Evolutionary conservation across 2,329 filamentous ascomycete species (phyloP).

Genomic region (Alternaria viburni): DNA sequence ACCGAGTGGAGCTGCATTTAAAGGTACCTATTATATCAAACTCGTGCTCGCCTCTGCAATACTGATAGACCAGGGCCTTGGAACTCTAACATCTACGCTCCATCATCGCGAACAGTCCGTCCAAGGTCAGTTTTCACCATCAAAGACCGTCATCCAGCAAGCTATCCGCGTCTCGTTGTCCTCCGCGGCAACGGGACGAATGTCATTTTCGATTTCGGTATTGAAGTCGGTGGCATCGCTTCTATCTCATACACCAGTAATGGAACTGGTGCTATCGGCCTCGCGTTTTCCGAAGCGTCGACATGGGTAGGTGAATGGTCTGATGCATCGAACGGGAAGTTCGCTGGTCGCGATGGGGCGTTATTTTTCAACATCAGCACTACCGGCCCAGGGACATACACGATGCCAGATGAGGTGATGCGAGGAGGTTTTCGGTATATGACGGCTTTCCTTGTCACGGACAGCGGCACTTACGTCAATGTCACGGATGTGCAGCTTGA

Average conservation of each 20-base stretch:
- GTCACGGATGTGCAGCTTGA: conserved; percentile 52
- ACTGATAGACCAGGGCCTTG: conserved; percentile 53
- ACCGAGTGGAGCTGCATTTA: conserved; percentile 58
- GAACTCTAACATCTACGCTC: conserved; percentile 65
- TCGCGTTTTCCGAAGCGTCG: conserved; percentile 53
- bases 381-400: conserved; percentile 46
- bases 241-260: conserved; percentile 58
- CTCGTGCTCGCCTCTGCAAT: background rate
- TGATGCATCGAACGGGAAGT: conserved; percentile 52
- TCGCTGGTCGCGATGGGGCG: conserved; percentile 52
- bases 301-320: conserved; percentile 53
- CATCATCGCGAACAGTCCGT: conserved; percentile 57
- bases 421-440: conserved; percentile 63
- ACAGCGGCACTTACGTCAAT: conserved; percentile 43
- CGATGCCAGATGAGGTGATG: conserved; percentile 53
- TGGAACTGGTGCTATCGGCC: conserved; percentile 44
- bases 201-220: conserved; percentile 65
- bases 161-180: conserved; percentile 36
- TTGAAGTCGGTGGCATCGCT: conserved; percentile 64
- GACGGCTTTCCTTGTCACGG: conserved; percentile 54
- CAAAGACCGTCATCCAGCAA: conserved; percentile 26
- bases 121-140: conserved; percentile 55
- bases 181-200: conserved; percentile 58
- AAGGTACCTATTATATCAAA: conserved; percentile 2
- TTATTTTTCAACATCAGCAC: conserved; percentile 53